Percentiles rank a stretch among this genome's conserved stretches.
Evolutionary conservation across 1,139 yeast genomes (phyloP).

Genomic region (Geotrichum siamense): DNA sequence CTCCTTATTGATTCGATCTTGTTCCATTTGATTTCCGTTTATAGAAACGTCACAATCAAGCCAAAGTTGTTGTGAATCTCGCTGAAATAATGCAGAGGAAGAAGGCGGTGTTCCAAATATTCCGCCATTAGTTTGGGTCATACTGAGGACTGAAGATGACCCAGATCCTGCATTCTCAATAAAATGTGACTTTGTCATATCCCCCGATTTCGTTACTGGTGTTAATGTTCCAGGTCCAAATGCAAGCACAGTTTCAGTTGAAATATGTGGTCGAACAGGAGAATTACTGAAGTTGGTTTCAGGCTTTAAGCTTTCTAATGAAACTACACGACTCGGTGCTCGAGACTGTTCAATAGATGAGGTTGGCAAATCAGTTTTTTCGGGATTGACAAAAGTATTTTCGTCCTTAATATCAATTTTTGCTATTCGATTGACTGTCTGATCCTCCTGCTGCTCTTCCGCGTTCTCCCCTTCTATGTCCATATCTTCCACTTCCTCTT

Average conservation of each 20-base stretch:
- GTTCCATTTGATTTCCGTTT: slow-evolving; percentile 43
- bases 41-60: slow-evolving; percentile 52
- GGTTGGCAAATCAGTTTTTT: not conserved
- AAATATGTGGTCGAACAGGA: slow-evolving; percentile 27
- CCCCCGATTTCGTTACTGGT: slow-evolving; percentile 9
- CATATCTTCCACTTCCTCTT: slow-evolving; percentile 3
- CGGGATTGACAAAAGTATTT: not conserved
- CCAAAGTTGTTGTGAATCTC: slow-evolving; percentile 82
- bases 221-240: slow-evolving; percentile 15
- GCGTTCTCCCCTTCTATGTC: not conserved
- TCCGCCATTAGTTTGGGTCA: slow-evolving; percentile 11
- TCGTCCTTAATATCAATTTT: not conserved
- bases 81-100: slow-evolving; percentile 34
- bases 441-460: not conserved
- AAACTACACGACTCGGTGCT: not conserved
- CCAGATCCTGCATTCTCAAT: slow-evolving; percentile 5
- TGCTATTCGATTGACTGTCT: not conserved
- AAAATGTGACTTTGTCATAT: slow-evolving; percentile 13
- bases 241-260: slow-evolving; percentile 27
- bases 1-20: slow-evolving; percentile 68
- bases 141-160: slow-evolving; percentile 7
- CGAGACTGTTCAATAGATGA: not conserved
- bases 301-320: slow-evolving; percentile 10
- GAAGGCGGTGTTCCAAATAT: slow-evolving; percentile 6
- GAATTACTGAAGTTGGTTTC: slow-evolving; percentile 17